phyloP scores from a whole-genome alignment of 768 basidiomycete species.

The Solioccasus polychromus region DNA sequence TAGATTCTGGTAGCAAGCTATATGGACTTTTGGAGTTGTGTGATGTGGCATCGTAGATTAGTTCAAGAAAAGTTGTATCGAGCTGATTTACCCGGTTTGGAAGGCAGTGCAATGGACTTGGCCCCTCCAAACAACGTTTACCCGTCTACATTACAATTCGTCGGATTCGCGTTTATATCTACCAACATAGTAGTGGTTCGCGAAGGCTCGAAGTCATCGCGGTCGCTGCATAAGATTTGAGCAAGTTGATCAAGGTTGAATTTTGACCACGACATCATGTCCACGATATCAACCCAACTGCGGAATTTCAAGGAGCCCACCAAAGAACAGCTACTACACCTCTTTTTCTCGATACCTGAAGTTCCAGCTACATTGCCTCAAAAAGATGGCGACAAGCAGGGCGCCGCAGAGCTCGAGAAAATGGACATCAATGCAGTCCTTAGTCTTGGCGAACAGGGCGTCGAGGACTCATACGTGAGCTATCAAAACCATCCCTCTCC shows the following conservation, averaged over 20 bases:
- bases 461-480: slow-evolving; percentile 92
- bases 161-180: slow-evolving; percentile 3
- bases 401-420: slow-evolving; percentile 48
- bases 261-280: slow-evolving; percentile 42
- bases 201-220: not conserved
- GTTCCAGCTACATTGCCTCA: slow-evolving; percentile 17
- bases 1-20: slow-evolving; percentile 39
- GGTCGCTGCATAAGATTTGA: not conserved
- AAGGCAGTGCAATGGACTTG: slow-evolving; percentile 9
- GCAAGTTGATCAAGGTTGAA: slow-evolving; percentile 1
- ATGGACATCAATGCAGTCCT: slow-evolving; percentile 91
- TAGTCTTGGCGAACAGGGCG: slow-evolving; percentile 71
- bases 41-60: no score
- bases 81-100: slow-evolving; percentile 17
- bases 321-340: slow-evolving; percentile 78
- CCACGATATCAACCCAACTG: slow-evolving; percentile 83
- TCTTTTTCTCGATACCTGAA: slow-evolving; percentile 84
- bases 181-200: not conserved
- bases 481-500: not conserved
- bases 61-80: no score
- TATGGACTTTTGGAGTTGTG: no score
- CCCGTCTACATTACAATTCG: slow-evolving; percentile 3
- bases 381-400: slow-evolving; percentile 23
- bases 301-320: slow-evolving; percentile 91
- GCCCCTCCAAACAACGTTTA: slow-evolving; percentile 11